These are phyloP conservation scores for Cerrena zonata DNA, from an alignment of 1,284 basidiomycete genomes.

Conservation along the genomic window DNA sequence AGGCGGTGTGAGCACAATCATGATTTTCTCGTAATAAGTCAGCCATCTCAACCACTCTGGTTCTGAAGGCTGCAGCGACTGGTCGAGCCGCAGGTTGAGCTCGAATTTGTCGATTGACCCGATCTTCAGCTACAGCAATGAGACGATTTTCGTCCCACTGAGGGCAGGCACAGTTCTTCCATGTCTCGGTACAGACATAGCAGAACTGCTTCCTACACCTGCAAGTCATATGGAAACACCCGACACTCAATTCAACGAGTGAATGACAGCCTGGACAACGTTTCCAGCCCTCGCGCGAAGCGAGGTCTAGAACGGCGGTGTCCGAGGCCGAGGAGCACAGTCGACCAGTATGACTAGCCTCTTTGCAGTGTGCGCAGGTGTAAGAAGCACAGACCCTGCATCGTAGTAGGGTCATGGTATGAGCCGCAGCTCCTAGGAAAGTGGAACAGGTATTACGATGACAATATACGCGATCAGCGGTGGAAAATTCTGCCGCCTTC, in stretches of 20 bases:
- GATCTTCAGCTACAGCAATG: conserved; percentile 22
- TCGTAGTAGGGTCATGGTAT: conserved; percentile 12
- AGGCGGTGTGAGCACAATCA: conserved; percentile 37
- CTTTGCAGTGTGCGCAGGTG: conserved; percentile 43
- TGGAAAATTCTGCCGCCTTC: conserved; percentile 33
- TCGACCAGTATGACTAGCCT: conserved; percentile 27
- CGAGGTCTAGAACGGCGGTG: conserved; percentile 37
- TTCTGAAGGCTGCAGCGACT: conserved; percentile 26
- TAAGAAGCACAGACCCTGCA: conserved; percentile 33
- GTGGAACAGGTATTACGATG: conserved; percentile 38
- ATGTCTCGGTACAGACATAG: conserved; percentile 44
- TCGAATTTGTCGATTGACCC: conserved; percentile 30
- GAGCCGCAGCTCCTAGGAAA: conserved; percentile 44
- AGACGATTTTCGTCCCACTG: conserved; percentile 51
- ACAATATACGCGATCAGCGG: conserved; percentile 38
- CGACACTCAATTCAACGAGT: conserved; percentile 32
- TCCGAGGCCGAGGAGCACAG: conserved; percentile 29
- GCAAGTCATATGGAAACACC: conserved; percentile 39
- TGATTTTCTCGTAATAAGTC: conserved; percentile 38
- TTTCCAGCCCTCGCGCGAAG: conserved; percentile 36
- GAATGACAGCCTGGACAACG: conserved; percentile 37
- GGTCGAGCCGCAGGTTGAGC: conserved; percentile 13
- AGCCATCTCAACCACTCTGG: conserved; percentile 21
- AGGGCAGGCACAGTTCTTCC: conserved; percentile 48
- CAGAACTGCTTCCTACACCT: conserved; percentile 32